Evolutionary conservation across 495 filamentous ascomycete species (phyloP).

Genomic region (Rusavskia elegans): DNA sequence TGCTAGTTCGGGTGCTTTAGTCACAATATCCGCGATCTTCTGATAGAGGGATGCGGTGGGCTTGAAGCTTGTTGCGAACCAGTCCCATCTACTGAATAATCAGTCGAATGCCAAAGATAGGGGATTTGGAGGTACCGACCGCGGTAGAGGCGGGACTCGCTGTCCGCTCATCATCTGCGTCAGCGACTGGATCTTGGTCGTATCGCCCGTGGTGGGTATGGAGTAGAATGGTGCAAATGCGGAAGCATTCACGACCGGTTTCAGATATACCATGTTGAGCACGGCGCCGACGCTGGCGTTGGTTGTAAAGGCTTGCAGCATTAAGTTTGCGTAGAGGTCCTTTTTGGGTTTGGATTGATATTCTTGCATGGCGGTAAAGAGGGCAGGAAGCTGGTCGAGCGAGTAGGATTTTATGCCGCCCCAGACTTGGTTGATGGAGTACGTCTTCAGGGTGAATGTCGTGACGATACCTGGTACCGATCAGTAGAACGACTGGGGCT

Average conservation of each 20-base stretch:
- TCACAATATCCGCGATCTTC: conserved; percentile 18
- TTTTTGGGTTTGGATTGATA: conserved; percentile 17
- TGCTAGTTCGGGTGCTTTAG: conserved; percentile 23
- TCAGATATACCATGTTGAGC: conserved; percentile 23
- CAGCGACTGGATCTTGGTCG: conserved; percentile 23
- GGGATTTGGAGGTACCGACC: background rate
- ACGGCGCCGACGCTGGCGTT: conserved; percentile 17
- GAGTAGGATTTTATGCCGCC: conserved; percentile 24
- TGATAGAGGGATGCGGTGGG: too few relatives aligned
- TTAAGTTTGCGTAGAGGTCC: conserved; percentile 30
- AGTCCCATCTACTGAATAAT: too few relatives aligned
- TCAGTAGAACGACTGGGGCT: background rate
- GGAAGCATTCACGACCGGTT: conserved; percentile 20
- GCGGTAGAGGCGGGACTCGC: conserved; percentile 8
- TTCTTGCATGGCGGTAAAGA: conserved; percentile 21
- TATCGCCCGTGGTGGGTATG: conserved; percentile 21
- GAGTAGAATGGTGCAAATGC: conserved; percentile 27
- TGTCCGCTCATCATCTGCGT: conserved; percentile 26
- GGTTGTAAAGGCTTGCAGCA: conserved; percentile 24
- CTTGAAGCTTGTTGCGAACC: too few relatives aligned
- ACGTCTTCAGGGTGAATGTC: conserved; percentile 29
- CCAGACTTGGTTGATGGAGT: conserved; percentile 30
- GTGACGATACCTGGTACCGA: conserved; percentile 24
- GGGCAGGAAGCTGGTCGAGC: conserved; percentile 12
- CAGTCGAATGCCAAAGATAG: too few relatives aligned